These are phyloP conservation scores for Skeletonema costatum DNA, from an alignment of 108 stramenopile genomes.

Conservation along the genomic window DNA sequence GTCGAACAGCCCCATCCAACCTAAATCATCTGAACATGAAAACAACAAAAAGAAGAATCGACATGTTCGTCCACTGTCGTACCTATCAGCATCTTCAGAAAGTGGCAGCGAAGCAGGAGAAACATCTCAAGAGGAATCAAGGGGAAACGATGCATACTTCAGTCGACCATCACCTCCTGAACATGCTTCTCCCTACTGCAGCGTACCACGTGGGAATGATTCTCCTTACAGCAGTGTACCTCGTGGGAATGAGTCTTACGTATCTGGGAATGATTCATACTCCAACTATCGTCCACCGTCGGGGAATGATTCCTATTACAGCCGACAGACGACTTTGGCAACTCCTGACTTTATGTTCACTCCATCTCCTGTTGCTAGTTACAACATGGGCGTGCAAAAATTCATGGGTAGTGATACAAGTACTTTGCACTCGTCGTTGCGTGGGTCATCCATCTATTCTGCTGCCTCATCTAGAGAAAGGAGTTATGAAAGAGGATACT, in stretches of 20 bases:
- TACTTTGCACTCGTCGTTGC: slow-evolving; percentile 1
- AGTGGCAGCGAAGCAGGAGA: slow-evolving; percentile 8
- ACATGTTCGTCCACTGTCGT: slow-evolving; percentile 16
- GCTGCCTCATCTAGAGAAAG: not conserved
- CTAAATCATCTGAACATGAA: not conserved
- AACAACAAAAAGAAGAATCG: not conserved
- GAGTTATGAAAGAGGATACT: not conserved
- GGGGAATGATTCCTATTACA: slow-evolving; percentile 1
- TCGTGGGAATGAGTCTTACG: not conserved
- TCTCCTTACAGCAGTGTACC: not conserved
- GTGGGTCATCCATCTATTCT: not conserved
- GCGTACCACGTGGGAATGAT: not conserved
- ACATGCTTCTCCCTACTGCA: not conserved
- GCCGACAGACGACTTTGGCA: not conserved
- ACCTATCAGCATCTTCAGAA: slow-evolving; percentile 28
- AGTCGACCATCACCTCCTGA: not conserved
- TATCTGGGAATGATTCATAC: not conserved
- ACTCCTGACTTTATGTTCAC: not conserved
- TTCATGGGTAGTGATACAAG: slow-evolving; percentile 1
- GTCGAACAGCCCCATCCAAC: not conserved
- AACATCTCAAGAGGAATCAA: not conserved
- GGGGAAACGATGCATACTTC: not conserved
- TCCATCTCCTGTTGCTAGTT: not conserved
- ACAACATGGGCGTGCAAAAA: not conserved
- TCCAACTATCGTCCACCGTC: not conserved